Conservation (phyloP, 345 rosid genomes). For the Moricandia arvensis region DNA sequence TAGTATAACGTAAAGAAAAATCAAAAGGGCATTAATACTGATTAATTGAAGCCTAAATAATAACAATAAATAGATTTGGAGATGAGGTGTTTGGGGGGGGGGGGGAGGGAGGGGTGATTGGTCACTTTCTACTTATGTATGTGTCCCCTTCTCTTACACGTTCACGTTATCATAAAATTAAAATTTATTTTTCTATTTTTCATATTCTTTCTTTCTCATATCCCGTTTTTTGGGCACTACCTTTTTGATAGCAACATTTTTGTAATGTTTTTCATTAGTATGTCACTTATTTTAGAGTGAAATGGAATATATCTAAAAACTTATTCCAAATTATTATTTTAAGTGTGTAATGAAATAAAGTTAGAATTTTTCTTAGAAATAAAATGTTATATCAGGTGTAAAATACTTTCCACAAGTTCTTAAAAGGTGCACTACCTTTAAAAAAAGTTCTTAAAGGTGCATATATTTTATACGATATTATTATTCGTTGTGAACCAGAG, state of each 20-base stretch:
- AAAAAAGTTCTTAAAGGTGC: not conserved
- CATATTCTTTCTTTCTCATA: too few relatives aligned
- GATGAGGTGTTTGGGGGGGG: too few relatives aligned
- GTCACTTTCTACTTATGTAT: constrained; percentile 31
- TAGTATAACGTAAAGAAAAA: not conserved
- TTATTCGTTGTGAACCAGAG: not conserved
- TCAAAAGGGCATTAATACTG: not conserved
- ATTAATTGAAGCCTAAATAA: not conserved
- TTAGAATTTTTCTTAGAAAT: not conserved
- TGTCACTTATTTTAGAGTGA: not conserved
- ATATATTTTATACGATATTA: not conserved
- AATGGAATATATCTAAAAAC: not conserved
- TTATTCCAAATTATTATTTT: too few relatives aligned
- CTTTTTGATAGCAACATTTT: not conserved
- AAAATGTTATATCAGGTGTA: not conserved
- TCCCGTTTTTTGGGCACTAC: too few relatives aligned
- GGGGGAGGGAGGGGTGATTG: not conserved
- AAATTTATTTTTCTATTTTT: not conserved
- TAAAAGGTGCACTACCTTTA: too few relatives aligned
- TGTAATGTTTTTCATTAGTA: not conserved
- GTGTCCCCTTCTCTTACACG: constrained; percentile 27
- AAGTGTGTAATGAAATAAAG: too few relatives aligned
- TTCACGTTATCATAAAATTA: not conserved
- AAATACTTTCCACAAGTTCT: not conserved
- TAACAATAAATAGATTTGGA: too few relatives aligned